Evolutionary conservation across 2,329 filamentous ascomycete genomes (phyloP).

Genomic region (Ambrosiella beaveri): DNA sequence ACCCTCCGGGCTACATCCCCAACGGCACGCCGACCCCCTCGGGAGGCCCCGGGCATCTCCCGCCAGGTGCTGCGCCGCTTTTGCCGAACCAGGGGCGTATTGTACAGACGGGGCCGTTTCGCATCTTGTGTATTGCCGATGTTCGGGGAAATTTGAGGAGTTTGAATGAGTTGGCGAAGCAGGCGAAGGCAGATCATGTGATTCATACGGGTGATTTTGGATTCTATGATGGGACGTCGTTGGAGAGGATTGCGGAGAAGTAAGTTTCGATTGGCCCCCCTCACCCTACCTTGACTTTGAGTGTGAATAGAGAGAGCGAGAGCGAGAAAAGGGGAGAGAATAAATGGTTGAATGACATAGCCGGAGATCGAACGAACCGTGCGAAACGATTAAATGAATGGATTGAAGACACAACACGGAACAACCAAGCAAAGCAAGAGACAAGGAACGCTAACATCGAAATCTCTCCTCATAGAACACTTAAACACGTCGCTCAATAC

Average conservation of each 20-base stretch:
- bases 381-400: no score
- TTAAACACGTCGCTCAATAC: constrained; percentile 97
- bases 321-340: no score
- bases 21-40: constrained; percentile 35
- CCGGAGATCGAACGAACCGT: no score
- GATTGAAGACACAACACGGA: no score
- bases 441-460: background rate
- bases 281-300: background rate
- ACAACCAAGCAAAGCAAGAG: background rate
- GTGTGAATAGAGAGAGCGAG: background rate
- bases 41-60: constrained; percentile 15
- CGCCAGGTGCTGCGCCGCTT: constrained; percentile 44
- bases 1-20: constrained; percentile 40
- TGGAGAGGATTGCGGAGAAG: constrained; percentile 98
- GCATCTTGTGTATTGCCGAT: constrained; percentile 54
- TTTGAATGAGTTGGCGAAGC: constrained; percentile 87
- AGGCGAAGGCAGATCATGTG: constrained; percentile 90
- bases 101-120: constrained; percentile 46
- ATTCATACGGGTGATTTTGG: constrained; percentile 98
- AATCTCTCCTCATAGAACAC: constrained; percentile 43
- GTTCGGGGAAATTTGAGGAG: constrained; percentile 79
- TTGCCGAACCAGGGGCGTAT: constrained; percentile 51
- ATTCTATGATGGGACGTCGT: constrained; percentile 91
- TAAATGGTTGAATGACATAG: no score
- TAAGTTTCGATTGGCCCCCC: constrained; percentile 28